phyloP scores from a whole-genome alignment of 345 rosid species.

The Salix purpurea region DNA sequence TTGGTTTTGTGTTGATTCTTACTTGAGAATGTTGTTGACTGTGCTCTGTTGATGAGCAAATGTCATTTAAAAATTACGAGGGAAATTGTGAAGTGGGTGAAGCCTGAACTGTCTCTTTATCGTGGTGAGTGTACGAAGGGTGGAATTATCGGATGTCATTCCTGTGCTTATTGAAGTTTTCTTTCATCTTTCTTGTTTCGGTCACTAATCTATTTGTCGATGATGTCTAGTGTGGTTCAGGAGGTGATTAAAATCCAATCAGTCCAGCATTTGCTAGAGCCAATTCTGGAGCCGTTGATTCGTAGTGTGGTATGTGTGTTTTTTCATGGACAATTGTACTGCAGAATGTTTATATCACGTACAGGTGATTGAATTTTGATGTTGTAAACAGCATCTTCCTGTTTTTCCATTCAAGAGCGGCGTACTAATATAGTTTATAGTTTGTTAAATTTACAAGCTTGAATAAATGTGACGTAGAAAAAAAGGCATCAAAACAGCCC shows the following conservation, averaged over 20 bases:
- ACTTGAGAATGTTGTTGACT: neutral
- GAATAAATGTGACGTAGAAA: too few species aligned
- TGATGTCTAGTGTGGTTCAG: slow-evolving; percentile 70
- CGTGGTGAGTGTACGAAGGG: neutral
- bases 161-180: neutral
- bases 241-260: slow-evolving; percentile 78
- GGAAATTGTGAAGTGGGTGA: neutral
- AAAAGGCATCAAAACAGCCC: too few species aligned
- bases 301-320: slow-evolving; percentile 78
- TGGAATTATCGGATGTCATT: neutral
- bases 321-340: neutral
- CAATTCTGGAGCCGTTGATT: slow-evolving; percentile 84
- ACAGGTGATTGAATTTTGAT: neutral
- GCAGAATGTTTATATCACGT: neutral
- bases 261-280: slow-evolving; percentile 71
- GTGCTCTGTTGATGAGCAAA: neutral
- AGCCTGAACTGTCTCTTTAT: neutral
- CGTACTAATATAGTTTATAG: too few species aligned
- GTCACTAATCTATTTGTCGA: slow-evolving; percentile 24
- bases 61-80: neutral
- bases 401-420: too few species aligned
- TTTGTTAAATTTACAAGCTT: too few species aligned
- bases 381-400: neutral
- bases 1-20: neutral
- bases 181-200: neutral